Base-by-base conservation (phyloP, 2,329 filamentous ascomycete genomes). In the Didymella arachidicola region DNA sequence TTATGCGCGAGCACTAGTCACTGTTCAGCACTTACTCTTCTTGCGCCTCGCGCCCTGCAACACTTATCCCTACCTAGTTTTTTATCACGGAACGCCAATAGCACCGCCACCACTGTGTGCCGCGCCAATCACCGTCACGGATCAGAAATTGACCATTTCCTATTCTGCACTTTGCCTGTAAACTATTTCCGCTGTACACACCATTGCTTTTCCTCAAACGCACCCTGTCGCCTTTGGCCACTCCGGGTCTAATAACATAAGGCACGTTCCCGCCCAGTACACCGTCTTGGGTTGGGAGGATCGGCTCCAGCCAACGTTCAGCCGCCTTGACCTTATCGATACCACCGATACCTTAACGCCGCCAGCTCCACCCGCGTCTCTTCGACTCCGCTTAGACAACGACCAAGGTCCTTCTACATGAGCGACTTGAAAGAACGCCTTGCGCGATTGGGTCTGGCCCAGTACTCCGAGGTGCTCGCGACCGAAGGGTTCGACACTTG, bases 401-500 rank as follows among this genome's bases (percentile, higher is more conserved):
- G 12, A 32, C 26, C 32, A 16, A 43, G 25, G 52, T 43, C 48
- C 55, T 60, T 61, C 73, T 78, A 78, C 72, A 89, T 89, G 87
- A 86, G 83, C 83, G 84, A 86, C 76, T 81, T 95, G 70, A 85
- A 82, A 66, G 78, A 82, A 36, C 84, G 89, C 65, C 87, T 94
- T 74, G 84, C 86, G 78, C 89, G 91, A 82, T 82, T 94, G 82
- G 91, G 90, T 73, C 83, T 95, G 76, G 82, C 86, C 79, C 89
- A 93, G 78, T 94, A 95, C 79, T 84, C 91, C 59, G 83, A 88
- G 65, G 79, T 82, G 55, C 91, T 95, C 68, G 74, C 91, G 42
- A 86, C 91, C 52, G 90, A 94, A 77, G 91, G 91, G 3, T 95
- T 95, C 75, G 91, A 95, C 75, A 87, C 88, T 11, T 94, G 91